Percentiles rank a stretch among this genome's conserved stretches.
phyloP scores from a whole-genome alignment of 2,329 filamentous ascomycete species.

The Aspergillus udagawae region DNA sequence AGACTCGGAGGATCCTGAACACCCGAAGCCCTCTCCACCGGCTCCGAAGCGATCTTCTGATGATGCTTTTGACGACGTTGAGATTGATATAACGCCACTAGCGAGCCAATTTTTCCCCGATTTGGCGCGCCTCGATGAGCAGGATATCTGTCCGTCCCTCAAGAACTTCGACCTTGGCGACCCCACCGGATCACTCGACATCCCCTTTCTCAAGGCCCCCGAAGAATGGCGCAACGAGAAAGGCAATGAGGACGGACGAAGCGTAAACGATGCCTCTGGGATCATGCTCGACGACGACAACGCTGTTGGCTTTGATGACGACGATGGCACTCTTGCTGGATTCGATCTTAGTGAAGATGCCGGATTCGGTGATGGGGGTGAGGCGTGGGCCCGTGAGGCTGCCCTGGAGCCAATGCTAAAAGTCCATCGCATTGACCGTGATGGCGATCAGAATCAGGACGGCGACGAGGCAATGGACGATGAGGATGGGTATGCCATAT shows the following conservation, averaged over 20 bases:
- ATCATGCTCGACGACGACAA: conserved; percentile 86
- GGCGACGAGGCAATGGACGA: conserved; percentile 55
- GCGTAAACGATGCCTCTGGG: conserved; percentile 66
- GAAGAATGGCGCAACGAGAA: conserved; percentile 78
- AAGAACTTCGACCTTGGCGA: conserved; percentile 92
- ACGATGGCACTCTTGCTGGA: conserved; percentile 66
- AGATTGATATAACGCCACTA: conserved; percentile 74
- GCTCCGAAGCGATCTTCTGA: conserved; percentile 29
- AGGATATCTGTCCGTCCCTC: conserved; percentile 91
- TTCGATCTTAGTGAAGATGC: conserved; percentile 68
- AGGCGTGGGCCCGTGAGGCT: conserved; percentile 90
- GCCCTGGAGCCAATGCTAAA: conserved; percentile 82
- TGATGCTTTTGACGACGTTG: conserved; percentile 47
- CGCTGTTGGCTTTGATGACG: conserved; percentile 74
- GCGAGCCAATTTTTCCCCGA: conserved; percentile 83
- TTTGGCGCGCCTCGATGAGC: conserved; percentile 68
- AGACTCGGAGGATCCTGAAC: conserved; percentile 45
- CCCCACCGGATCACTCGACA: conserved; percentile 76
- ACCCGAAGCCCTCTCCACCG: conserved; percentile 27
- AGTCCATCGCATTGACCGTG: conserved; percentile 57
- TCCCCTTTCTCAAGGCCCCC: conserved; percentile 84
- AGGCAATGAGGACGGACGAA: conserved; percentile 50
- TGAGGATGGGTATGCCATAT: conserved; percentile 71
- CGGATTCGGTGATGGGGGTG: conserved; percentile 91
- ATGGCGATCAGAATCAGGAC: conserved; percentile 52